Conservation (phyloP, 192 early-diverging fungal species). For the Lobulomyces angularis region DNA sequence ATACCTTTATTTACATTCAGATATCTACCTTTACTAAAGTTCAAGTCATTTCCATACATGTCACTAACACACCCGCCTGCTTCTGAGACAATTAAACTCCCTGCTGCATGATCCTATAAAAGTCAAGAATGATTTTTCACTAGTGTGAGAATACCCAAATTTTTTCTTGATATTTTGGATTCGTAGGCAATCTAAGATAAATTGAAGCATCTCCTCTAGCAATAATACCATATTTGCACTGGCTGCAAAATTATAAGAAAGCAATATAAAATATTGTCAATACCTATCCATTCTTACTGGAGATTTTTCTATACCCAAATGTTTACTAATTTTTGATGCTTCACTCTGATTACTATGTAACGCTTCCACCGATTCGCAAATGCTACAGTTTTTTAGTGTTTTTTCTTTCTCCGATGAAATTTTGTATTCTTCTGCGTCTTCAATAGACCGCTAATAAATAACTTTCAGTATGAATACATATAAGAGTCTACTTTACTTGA, state of each 20-base stretch:
- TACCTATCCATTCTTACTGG: constrained; percentile 91
- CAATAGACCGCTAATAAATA: neutral
- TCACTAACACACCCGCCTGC: constrained; percentile 85
- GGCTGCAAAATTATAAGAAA: too few species aligned
- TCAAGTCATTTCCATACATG: constrained; percentile 66
- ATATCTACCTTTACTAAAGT: constrained; percentile 80
- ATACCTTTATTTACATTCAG: constrained; percentile 79
- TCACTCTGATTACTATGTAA: constrained; percentile 81
- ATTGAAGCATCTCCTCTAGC: constrained; percentile 89
- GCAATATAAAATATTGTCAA: too few species aligned
- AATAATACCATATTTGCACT: constrained; percentile 91
- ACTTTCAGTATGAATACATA: neutral
- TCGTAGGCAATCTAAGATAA: constrained; percentile 74
- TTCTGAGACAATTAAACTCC: constrained; percentile 77
- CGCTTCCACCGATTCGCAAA: constrained; percentile 93
- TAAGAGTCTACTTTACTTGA: constrained; percentile 39
- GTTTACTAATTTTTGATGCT: constrained; percentile 54
- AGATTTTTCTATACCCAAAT: constrained; percentile 65
- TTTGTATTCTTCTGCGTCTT: too few species aligned
- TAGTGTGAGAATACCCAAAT: constrained; percentile 64
- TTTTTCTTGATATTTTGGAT: constrained; percentile 80
- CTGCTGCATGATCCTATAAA: constrained; percentile 82
- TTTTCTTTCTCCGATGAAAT: too few species aligned
- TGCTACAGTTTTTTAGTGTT: too few species aligned
- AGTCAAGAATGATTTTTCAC: constrained; percentile 2